These are phyloP conservation scores for Globisporangium viniferum DNA, from an alignment of 352 stramenopile species.

Conservation along the genomic window DNA sequence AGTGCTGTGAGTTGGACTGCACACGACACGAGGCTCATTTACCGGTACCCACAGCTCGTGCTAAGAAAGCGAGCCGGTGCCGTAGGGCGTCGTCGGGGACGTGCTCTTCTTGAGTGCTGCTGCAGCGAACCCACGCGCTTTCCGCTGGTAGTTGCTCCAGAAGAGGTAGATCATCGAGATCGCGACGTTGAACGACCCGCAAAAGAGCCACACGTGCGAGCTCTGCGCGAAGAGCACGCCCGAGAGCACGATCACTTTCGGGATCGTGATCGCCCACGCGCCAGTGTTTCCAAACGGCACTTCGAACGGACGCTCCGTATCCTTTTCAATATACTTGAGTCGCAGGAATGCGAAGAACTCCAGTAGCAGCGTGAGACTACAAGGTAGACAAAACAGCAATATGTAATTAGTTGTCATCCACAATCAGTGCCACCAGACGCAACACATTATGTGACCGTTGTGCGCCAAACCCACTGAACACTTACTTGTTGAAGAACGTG, in stretches of 20 bases:
- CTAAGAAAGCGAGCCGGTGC: constrained; percentile 37
- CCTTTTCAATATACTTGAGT: constrained; percentile 79
- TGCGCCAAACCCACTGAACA: constrained; percentile 6
- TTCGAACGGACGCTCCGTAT: constrained; percentile 66
- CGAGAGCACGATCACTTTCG: constrained; percentile 78
- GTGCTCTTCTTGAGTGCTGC: background rate
- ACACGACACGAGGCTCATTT: background rate
- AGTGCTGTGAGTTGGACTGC: background rate
- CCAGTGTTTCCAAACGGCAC: constrained; percentile 69
- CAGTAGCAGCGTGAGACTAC: constrained; percentile 66
- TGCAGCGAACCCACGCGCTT: background rate
- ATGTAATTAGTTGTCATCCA: background rate
- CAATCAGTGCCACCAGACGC: background rate
- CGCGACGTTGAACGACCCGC: constrained; percentile 60
- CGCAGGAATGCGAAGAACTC: constrained; percentile 84
- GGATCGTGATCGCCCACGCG: constrained; percentile 75
- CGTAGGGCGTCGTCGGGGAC: constrained; percentile 24
- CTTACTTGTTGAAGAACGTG: constrained; percentile 88
- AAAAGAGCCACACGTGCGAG: constrained; percentile 66
- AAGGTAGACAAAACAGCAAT: background rate
- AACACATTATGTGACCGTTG: background rate
- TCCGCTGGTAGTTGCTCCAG: constrained; percentile 61
- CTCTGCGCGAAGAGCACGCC: constrained; percentile 71
- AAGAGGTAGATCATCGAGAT: constrained; percentile 56
- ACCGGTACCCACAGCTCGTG: background rate